Evolutionary conservation across 495 filamentous ascomycete genomes (phyloP).

Genomic region (Chlorociboria aeruginascens): DNA sequence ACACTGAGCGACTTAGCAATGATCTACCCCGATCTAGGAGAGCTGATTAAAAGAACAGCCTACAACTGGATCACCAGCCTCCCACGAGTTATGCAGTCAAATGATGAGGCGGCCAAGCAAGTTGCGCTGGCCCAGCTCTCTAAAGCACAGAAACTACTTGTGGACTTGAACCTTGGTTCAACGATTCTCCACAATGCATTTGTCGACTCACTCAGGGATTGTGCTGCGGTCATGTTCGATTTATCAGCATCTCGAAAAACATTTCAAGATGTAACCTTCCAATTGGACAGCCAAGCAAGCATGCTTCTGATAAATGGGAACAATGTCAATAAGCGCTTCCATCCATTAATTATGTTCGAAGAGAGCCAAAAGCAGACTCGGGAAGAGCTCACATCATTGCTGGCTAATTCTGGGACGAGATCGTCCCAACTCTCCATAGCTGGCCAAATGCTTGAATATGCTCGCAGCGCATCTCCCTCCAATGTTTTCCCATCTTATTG

Average conservation of each 20-base stretch:
- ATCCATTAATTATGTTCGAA: slow-evolving; percentile 49
- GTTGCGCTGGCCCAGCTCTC: slow-evolving; percentile 61
- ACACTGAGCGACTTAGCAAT: slow-evolving; percentile 47
- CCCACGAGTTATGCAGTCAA: slow-evolving; percentile 71
- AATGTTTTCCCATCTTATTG: slow-evolving; percentile 63
- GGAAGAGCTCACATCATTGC: slow-evolving; percentile 31
- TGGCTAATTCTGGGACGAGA: slow-evolving; percentile 33
- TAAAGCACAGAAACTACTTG: slow-evolving; percentile 57
- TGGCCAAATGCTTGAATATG: slow-evolving; percentile 43
- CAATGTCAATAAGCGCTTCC: slow-evolving; percentile 32
- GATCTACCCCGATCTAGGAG: slow-evolving; percentile 51
- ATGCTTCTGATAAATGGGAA: slow-evolving; percentile 18
- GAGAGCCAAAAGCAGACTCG: slow-evolving; percentile 55
- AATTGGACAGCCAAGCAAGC: slow-evolving; percentile 13
- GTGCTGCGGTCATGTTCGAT: slow-evolving; percentile 35
- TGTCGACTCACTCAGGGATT: slow-evolving; percentile 49
- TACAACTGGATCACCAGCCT: slow-evolving; percentile 74
- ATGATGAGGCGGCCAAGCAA: slow-evolving; percentile 66
- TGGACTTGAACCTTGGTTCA: slow-evolving; percentile 51
- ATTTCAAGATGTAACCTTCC: slow-evolving; percentile 11
- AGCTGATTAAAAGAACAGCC: slow-evolving; percentile 57
- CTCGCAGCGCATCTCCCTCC: slow-evolving; percentile 40
- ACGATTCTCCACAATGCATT: slow-evolving; percentile 58
- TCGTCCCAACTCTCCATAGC: slow-evolving; percentile 36
- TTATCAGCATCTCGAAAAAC: slow-evolving; percentile 15